A percentile compares a stretch with the other conserved stretches of the same genome.
phyloP scores from a whole-genome alignment of 2,329 filamentous ascomycete species.

The Epichloe hybrida region DNA sequence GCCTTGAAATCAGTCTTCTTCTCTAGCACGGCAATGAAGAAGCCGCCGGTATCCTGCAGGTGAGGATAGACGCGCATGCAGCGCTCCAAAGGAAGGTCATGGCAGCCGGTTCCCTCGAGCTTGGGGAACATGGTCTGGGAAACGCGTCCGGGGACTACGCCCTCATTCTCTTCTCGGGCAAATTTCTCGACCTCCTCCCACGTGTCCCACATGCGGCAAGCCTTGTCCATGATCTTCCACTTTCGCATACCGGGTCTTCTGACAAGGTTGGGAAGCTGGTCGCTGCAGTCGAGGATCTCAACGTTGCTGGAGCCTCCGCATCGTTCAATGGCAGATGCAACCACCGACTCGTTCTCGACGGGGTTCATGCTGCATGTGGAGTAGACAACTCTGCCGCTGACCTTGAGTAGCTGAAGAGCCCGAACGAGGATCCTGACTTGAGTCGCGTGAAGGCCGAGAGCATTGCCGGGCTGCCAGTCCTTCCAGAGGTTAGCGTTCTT shows the following conservation, averaged over 20 bases:
- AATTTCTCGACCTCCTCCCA: constrained; percentile 72
- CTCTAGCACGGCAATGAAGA: constrained; percentile 92
- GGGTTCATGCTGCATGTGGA: constrained; percentile 99
- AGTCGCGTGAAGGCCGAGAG: constrained; percentile 71
- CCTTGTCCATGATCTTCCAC: constrained; percentile 90
- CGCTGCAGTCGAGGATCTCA: constrained; percentile 69
- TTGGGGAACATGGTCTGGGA: constrained; percentile 73
- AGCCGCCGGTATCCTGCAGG: constrained; percentile 88
- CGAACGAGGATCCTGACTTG: constrained; percentile 85
- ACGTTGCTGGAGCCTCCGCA: constrained; percentile 77
- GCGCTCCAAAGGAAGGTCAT: constrained; percentile 65
- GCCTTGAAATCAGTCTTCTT: constrained; percentile 79
- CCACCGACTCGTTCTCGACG: constrained; percentile 88
- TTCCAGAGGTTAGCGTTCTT: constrained; percentile 95
- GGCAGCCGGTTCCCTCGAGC: constrained; percentile 37
- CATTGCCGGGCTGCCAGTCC: constrained; percentile 83
- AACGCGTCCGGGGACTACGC: constrained; percentile 51
- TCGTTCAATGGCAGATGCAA: constrained; percentile 75
- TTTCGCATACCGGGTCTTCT: constrained; percentile 61
- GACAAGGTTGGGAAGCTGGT: constrained; percentile 63
- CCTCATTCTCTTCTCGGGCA: constrained; percentile 41
- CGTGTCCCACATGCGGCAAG: constrained; percentile 61
- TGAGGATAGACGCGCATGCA: constrained; percentile 94
- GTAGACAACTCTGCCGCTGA: constrained; percentile 88
- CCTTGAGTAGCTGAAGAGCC: constrained; percentile 89